These are phyloP conservation scores for Rhypophila decipiens DNA, from an alignment of 495 filamentous ascomycete species.

Conservation along the genomic window DNA sequence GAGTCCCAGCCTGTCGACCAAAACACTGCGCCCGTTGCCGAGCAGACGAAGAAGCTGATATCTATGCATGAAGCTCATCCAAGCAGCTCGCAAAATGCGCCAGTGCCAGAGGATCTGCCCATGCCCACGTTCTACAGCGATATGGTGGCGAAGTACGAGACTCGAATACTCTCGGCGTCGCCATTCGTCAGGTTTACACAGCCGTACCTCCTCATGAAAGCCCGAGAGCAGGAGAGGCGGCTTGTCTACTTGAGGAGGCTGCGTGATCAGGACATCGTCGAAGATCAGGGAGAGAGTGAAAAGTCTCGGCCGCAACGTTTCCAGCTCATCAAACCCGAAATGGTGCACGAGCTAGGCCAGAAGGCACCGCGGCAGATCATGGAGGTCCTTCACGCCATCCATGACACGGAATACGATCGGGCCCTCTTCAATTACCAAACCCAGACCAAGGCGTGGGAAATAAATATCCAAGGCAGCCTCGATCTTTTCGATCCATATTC, in stretches of 20 bases:
- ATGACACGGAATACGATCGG: constrained; percentile 94
- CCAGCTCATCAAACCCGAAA: constrained; percentile 83
- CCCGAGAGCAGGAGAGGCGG: constrained; percentile 81
- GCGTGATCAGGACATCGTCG: constrained; percentile 66
- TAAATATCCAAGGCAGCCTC: constrained; percentile 73
- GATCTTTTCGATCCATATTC: constrained; percentile 89
- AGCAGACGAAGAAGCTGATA: constrained; percentile 25
- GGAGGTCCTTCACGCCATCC: constrained; percentile 88
- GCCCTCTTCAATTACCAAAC: constrained; percentile 90
- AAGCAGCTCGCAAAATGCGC: constrained; percentile 39
- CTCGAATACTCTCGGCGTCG: constrained; percentile 89
- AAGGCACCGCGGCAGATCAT: constrained; percentile 76
- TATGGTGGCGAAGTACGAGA: constrained; percentile 86
- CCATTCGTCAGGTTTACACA: constrained; percentile 94
- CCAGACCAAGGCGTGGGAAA: constrained; percentile 92
- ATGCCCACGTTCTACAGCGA: constrained; percentile 91
- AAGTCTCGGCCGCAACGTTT: constrained; percentile 65
- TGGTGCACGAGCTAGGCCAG: constrained; percentile 77
- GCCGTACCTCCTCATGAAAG: constrained; percentile 86
- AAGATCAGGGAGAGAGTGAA: constrained; percentile 50
- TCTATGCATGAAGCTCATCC: constrained; percentile 42
- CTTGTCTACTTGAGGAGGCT: constrained; percentile 73
- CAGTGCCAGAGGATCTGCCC: constrained; percentile 77
- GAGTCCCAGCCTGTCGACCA: constrained; percentile 7
- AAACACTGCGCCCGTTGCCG: background rate